Percentiles rank a stretch among this genome's conserved stretches.
Evolutionary conservation across 2,329 filamentous ascomycete genomes (phyloP).

Genomic region (Hypomyces perniciosus): DNA sequence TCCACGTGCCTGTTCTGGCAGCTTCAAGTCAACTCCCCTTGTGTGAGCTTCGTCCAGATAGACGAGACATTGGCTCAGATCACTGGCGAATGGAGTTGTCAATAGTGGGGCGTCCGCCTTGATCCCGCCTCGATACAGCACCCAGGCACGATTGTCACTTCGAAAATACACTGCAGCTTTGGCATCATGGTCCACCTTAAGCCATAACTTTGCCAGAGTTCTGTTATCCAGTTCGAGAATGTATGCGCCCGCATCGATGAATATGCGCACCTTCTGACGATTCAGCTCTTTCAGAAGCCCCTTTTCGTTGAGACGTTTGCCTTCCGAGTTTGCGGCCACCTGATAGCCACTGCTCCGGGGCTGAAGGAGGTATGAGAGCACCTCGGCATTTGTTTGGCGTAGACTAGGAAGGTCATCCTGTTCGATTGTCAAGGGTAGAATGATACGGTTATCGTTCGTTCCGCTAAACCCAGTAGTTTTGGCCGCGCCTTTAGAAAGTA

Average conservation of each 20-base stretch:
- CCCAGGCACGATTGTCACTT: conserved; percentile 21
- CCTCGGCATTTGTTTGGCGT: conserved; percentile 56
- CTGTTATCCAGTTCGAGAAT: conserved; percentile 56
- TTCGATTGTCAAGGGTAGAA: conserved; percentile 53
- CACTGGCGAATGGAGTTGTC: conserved; percentile 48
- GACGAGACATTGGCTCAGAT: conserved; percentile 46
- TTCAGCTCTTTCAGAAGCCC: conserved; percentile 38
- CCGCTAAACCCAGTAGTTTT: conserved; percentile 65
- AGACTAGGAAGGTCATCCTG: conserved; percentile 55
- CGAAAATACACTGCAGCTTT: conserved; percentile 51
- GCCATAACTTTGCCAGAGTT: conserved; percentile 44
- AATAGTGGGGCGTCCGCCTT: conserved; percentile 45
- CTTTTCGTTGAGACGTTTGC: conserved; percentile 37
- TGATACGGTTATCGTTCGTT: conserved; percentile 58
- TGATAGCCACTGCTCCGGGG: conserved; percentile 43
- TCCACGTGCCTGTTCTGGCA: conserved; percentile 41
- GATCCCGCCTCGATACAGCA: conserved; percentile 13
- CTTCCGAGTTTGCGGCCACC: conserved; percentile 22
- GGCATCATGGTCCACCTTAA: conserved; percentile 38
- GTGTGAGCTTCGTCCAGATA: conserved; percentile 48
- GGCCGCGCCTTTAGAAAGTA: conserved; percentile 25
- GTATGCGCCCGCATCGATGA: conserved; percentile 60
- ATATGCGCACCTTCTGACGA: conserved; percentile 37
- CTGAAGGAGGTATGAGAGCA: conserved; percentile 52
- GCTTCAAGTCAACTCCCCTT: conserved; percentile 53